Evolutionary conservation across 306 rosid species (phyloP).

Genomic region (Canavalia ensiformis): DNA sequence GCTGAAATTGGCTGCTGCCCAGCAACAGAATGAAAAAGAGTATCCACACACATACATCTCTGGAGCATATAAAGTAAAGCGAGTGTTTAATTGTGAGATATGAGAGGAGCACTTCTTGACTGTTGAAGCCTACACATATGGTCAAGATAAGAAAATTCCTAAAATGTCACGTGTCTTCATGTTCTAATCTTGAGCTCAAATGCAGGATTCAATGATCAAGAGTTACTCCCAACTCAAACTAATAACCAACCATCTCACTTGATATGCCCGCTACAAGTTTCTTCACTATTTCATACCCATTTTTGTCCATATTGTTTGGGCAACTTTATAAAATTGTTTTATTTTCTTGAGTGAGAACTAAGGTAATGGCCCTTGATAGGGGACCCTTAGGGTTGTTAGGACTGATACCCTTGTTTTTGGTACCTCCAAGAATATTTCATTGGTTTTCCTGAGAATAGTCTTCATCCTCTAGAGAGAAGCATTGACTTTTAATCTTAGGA

Average conservation of each 20-base stretch:
- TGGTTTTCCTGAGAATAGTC: not conserved
- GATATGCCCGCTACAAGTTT: no score
- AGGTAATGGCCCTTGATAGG: not conserved
- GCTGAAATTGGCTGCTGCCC: constrained; percentile 19
- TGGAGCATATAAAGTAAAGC: not conserved
- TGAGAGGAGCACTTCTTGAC: constrained; percentile 18
- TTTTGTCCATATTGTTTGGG: no score
- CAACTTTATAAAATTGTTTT: no score
- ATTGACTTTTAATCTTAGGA: not conserved
- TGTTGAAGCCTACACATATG: not conserved
- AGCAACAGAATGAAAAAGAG: not conserved
- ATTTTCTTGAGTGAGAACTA: no score
- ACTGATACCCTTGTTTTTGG: not conserved
- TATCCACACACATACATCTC: not conserved
- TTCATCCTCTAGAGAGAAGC: not conserved
- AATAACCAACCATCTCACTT: no score
- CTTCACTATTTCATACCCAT: no score
- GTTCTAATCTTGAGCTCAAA: not conserved
- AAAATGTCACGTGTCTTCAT: not conserved
- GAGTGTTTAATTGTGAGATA: constrained; percentile 3
- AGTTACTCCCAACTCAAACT: constrained; percentile 9
- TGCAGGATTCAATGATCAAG: constrained; percentile 11
- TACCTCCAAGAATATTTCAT: not conserved
- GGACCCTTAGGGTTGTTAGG: no score
- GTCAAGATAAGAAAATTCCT: not conserved